Evolutionary conservation across 176 grass and related monocot genomes (phyloP).

Genomic region (Cenchrus purpureus): DNA sequence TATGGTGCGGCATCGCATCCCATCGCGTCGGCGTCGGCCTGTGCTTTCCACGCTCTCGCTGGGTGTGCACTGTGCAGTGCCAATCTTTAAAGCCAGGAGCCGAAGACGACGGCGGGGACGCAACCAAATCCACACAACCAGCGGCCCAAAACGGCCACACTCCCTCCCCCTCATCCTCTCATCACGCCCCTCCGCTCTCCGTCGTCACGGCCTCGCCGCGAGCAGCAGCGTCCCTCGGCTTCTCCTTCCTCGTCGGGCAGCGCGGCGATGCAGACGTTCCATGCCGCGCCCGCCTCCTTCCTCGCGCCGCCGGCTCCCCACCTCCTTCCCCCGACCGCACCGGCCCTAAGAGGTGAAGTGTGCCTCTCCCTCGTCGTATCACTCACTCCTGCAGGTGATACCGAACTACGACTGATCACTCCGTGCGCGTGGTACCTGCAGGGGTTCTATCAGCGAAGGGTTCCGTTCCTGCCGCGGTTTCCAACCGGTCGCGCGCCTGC

Average conservation of each 20-base stretch:
- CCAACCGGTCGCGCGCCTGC: neutral
- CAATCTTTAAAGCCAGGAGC: constrained; percentile 18
- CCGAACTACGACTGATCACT: neutral
- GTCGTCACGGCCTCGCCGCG: neutral
- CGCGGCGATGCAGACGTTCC: constrained; percentile 43
- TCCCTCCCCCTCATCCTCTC: neutral
- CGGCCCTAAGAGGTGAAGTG: constrained; percentile 39
- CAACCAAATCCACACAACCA: constrained; percentile 55
- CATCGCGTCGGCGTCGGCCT: neutral
- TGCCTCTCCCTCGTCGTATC: neutral
- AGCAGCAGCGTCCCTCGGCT: neutral
- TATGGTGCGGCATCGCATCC: too few species aligned
- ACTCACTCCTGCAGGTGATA: neutral
- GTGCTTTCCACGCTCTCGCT: neutral
- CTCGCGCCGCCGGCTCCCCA: constrained; percentile 30
- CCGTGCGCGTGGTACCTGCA: constrained; percentile 1
- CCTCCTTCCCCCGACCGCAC: neutral
- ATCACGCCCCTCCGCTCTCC: neutral
- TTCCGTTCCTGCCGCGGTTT: neutral
- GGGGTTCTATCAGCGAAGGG: constrained; percentile 20
- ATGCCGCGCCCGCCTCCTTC: constrained; percentile 40
- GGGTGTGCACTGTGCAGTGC: neutral
- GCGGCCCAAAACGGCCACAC: constrained; percentile 36
- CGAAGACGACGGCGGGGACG: neutral
- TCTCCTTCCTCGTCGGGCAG: neutral